Conservation (phyloP, 345 rosid genomes). For the Syzygium oleosum region DNA sequence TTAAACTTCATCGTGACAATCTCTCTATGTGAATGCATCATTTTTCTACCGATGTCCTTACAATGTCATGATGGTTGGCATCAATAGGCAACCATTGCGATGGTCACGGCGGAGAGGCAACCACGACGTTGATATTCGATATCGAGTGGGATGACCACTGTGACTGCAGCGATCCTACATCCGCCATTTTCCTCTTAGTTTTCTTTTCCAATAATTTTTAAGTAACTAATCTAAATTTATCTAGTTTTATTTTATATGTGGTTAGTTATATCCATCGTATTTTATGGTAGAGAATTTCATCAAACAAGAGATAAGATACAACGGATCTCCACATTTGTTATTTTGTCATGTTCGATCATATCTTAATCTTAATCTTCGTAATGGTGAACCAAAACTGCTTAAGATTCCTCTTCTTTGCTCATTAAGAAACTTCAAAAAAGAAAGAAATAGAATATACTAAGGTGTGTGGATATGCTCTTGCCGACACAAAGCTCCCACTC, state of each 20-base stretch:
- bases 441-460: background rate
- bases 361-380: background rate
- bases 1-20: background rate
- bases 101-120: background rate
- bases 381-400: background rate
- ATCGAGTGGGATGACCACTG: background rate
- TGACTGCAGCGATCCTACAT: background rate
- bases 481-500: background rate
- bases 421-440: background rate
- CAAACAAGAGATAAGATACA: background rate
- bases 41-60: background rate
- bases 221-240: background rate
- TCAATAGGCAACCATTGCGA: background rate
- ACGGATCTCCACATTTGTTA: background rate
- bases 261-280: background rate
- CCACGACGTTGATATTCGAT: background rate
- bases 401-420: background rate
- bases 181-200: background rate
- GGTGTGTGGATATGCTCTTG: background rate
- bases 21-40: background rate
- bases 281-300: background rate
- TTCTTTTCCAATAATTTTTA: background rate
- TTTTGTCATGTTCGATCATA: background rate
- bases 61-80: background rate
- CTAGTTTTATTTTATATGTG: background rate